Base-by-base conservation (phyloP, 1,284 basidiomycete species). In the Boletus sp. region DNA sequence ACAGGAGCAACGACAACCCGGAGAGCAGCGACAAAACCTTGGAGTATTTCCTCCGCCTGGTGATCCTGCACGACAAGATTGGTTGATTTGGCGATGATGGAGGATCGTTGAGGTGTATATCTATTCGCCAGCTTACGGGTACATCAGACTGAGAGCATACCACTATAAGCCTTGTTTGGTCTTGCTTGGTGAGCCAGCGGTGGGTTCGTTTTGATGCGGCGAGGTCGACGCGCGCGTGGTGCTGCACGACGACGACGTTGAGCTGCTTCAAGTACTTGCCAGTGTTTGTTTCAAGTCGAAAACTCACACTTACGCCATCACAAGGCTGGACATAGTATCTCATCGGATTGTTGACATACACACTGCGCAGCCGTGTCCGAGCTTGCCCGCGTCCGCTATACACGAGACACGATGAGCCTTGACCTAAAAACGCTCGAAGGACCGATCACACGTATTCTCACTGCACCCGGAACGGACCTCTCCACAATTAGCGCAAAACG, bases 401-500 rank as follows among this genome's bases (percentile, higher is more conserved):
- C 42, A 51, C 44, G 6, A 43, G 16, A 56, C 43, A 66, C 50
- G 39, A 73, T 70, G 68, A 54, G 12, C 53, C 77, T 79, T 66
- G 77, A 85, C 66, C 73, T 80, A 54, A 65, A 67, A 56, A 69
- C 75, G 56, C 78, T 91, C 60, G 81, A 84, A 68, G 77, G 80
- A n/a, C 78, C 74, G 57, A 84, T 92, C 67, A 78, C 78, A 59
- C 75, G 78, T 59, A 89, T 92, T 70, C 82, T 92, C 55, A 78
- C 82, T 45, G 82, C 85, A 18, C 89, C 89, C 8, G 84, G 82
- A 51, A 85, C 82, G 51, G 86, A 92, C 77, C 79, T 92, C 64
- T 61, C 76, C 46, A 88, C 85, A 45, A 89, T 92, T 73, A 89
- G 85, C 67, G 89, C 89, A 53, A 91, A 88, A 75, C 84, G 85